These are phyloP conservation scores for Colletotrichum chrysophilum DNA, from an alignment of 2,329 filamentous ascomycete genomes.

Conservation along the genomic window DNA sequence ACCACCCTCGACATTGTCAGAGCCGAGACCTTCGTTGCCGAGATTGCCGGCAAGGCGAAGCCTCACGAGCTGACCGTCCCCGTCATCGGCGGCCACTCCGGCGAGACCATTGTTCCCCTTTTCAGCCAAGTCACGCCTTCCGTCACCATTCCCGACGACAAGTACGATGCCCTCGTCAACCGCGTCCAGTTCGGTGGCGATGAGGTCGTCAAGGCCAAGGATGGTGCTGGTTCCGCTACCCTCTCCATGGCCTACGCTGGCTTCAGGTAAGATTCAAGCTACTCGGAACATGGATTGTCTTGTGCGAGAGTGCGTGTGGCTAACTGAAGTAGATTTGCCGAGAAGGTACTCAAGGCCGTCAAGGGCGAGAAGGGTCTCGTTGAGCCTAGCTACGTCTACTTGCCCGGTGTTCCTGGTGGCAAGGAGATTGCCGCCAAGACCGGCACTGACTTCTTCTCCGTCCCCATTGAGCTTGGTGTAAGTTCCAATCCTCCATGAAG, in stretches of 20 bases:
- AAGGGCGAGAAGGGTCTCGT: slow-evolving; percentile 92
- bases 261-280: slow-evolving; percentile 69
- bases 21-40: slow-evolving; percentile 93
- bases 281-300: not conserved
- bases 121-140: slow-evolving; percentile 89
- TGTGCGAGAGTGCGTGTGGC: slow-evolving; percentile 23
- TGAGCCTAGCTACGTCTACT: slow-evolving; percentile 95
- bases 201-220: slow-evolving; percentile 94
- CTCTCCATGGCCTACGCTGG: slow-evolving; percentile 96
- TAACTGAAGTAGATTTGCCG: slow-evolving; percentile 73
- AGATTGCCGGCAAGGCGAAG: slow-evolving; percentile 81
- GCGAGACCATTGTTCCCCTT: slow-evolving; percentile 96
- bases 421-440: slow-evolving; percentile 84
- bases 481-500: slow-evolving; percentile 41
- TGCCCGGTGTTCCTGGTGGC: slow-evolving; percentile 86
- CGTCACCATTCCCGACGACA: slow-evolving; percentile 83
- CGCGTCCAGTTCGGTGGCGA: slow-evolving; percentile 98
- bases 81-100: slow-evolving; percentile 96
- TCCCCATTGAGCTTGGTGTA: slow-evolving; percentile 94
- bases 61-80: slow-evolving; percentile 85
- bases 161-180: slow-evolving; percentile 89
- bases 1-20: slow-evolving; percentile 98
- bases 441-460: slow-evolving; percentile 93
- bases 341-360: slow-evolving; percentile 87
- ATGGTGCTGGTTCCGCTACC: slow-evolving; percentile 87